Evolutionary conservation across 1,284 basidiomycete genomes (phyloP), one percentile per base, ranked within the genome.

Genomic region (Cutaneotrichosporon spelunceum): DNA sequence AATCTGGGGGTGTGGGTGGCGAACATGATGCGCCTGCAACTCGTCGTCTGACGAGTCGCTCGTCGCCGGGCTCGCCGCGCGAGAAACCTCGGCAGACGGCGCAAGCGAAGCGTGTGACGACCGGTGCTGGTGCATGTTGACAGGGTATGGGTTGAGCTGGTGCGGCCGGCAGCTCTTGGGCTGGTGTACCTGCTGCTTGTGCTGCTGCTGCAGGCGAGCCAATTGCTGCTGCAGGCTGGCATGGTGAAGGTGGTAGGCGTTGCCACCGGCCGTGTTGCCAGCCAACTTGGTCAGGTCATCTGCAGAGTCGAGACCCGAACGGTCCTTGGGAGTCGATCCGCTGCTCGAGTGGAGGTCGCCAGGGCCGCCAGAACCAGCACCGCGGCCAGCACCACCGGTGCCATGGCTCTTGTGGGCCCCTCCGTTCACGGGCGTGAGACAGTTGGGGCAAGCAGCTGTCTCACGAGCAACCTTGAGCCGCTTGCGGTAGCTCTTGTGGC

Each of bases 401-500:
- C 68, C 66, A 53, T 64, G 58, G 26, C 68, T 66, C 56, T 64
- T 63, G 57, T 61, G 61, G 21, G 50, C 59, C 3, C 66, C 67
- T 11, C 54, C 62, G 53, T 75, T 71, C 21, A 65, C 59, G 50
- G 68, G 48, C 13, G 69, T 72, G 24, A 79, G 65, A 64, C 78
- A 79, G 61, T 75, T 75, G 33, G 78, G 78, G 62, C 78, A 79
- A 0, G 77, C 78, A 57, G 75, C 74, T 16, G 77, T 79, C 66
- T 76, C 72, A 45, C 77, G 77, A n/a, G 77, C 78, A 9, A 77
- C 71, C 74, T 81, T 80, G 55, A 82, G 74, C 23, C 79, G 72
- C 62, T 79, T 81, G 30, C 80, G 72, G 66, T 81, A 82, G 54
- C 76, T 79, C 72, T 81, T 80, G 68, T 81, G 80, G 65, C 81